Evolutionary conservation across 176 grass and related monocot species (phyloP).

Genomic region (Oryza glaberrima): DNA sequence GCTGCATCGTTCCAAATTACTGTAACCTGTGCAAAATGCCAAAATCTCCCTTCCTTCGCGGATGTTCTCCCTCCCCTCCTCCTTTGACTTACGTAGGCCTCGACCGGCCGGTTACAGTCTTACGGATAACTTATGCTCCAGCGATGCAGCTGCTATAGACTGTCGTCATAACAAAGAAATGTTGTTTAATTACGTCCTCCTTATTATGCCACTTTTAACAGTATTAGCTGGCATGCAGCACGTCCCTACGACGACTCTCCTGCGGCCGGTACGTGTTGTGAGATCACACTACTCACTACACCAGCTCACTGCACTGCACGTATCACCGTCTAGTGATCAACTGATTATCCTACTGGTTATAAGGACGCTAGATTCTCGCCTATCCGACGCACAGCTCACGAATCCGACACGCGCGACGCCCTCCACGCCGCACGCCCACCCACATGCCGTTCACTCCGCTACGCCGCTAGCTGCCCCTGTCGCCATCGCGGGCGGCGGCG

Average conservation of each 20-base stretch:
- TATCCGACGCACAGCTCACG: background rate
- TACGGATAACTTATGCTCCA: background rate
- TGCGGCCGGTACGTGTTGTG: no score
- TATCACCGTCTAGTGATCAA: background rate
- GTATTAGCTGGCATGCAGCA: no score
- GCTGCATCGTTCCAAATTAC: background rate
- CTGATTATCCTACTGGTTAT: background rate
- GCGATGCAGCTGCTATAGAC: background rate
- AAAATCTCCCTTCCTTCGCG: background rate
- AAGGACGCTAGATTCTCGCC: background rate
- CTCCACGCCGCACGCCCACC: background rate
- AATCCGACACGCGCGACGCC: background rate
- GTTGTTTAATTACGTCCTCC: no score
- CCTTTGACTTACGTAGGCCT: background rate
- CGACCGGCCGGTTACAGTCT: background rate
- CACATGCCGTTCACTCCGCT: background rate
- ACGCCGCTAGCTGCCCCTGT: background rate
- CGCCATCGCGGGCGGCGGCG: background rate
- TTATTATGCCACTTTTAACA: no score
- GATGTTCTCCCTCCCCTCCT: background rate
- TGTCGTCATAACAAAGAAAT: background rate
- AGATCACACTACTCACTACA: no score
- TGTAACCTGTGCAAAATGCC: background rate
- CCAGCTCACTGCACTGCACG: background rate
- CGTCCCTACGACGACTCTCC: no score